Evolutionary conservation across 176 grass and related monocot genomes (phyloP).

Genomic region (Melocanna baccifera): DNA sequence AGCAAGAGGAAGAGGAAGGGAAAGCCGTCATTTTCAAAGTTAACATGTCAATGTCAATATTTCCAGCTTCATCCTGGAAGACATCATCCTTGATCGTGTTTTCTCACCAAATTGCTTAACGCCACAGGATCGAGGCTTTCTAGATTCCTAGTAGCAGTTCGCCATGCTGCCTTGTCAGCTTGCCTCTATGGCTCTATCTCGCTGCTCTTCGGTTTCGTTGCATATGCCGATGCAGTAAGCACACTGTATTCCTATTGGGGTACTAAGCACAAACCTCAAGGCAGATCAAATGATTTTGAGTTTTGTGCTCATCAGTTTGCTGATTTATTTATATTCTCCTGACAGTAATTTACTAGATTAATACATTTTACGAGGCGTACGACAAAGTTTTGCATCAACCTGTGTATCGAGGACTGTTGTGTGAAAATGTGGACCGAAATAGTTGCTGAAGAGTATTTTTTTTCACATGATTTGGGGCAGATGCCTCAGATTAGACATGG

Average conservation of each 20-base stretch:
- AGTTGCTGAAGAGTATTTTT: background rate
- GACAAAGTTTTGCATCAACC: too few species aligned
- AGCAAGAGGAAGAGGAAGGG: background rate
- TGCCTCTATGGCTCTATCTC: too few species aligned
- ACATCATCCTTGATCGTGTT: background rate
- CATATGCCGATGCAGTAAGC: conserved; percentile 39
- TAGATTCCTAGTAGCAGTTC: background rate
- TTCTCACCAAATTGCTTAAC: background rate
- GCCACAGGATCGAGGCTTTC: background rate
- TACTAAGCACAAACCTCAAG: background rate
- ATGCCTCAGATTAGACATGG: background rate
- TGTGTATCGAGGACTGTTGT: too few species aligned
- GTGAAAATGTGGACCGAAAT: background rate
- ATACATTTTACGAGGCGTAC: background rate
- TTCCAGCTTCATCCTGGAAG: background rate
- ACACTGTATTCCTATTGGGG: background rate
- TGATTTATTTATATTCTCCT: background rate
- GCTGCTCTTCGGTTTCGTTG: too few species aligned
- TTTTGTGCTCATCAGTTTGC: background rate
- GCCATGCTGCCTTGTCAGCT: too few species aligned
- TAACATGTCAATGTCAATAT: background rate
- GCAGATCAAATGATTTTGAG: background rate
- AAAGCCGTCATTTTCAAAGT: background rate
- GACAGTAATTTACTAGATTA: background rate
- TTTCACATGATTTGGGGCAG: background rate